Conservation (phyloP, 2,329 filamentous ascomycete genomes). For the Trichocomaceae sp. region DNA sequence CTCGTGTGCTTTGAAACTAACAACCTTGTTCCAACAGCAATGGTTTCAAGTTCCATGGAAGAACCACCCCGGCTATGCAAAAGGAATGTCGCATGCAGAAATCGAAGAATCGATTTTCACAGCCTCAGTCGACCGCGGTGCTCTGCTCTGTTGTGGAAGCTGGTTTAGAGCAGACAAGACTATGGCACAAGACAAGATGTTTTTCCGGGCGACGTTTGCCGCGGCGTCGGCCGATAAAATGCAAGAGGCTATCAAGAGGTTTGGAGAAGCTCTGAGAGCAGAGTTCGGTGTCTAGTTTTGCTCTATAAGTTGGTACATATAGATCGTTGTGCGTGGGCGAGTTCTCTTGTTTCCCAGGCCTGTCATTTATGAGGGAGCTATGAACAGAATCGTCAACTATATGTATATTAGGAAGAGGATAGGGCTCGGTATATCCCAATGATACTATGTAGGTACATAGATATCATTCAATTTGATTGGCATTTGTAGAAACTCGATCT, state of each 20-base stretch:
- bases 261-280: constrained; percentile 66
- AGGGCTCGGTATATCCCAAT: neutral
- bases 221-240: constrained; percentile 67
- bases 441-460: neutral
- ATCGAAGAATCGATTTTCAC: constrained; percentile 86
- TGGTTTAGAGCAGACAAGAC: constrained; percentile 81
- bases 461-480: neutral
- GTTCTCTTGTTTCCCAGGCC: neutral
- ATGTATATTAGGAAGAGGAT: neutral
- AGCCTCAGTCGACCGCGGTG: constrained; percentile 65
- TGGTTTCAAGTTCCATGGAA: constrained; percentile 45
- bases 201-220: constrained; percentile 86
- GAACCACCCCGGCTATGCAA: constrained; percentile 37
- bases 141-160: constrained; percentile 74
- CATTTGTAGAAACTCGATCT: too few species aligned
- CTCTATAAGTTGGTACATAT: neutral
- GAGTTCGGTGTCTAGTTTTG: constrained; percentile 45
- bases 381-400: neutral
- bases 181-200: constrained; percentile 57
- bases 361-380: neutral
- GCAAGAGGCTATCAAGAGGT: constrained; percentile 63
- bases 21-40: constrained; percentile 27
- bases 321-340: neutral
- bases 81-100: constrained; percentile 32
- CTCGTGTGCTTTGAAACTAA: neutral